Conservation (phyloP, 441 rosid species). For the Francoa sonchifolia region DNA sequence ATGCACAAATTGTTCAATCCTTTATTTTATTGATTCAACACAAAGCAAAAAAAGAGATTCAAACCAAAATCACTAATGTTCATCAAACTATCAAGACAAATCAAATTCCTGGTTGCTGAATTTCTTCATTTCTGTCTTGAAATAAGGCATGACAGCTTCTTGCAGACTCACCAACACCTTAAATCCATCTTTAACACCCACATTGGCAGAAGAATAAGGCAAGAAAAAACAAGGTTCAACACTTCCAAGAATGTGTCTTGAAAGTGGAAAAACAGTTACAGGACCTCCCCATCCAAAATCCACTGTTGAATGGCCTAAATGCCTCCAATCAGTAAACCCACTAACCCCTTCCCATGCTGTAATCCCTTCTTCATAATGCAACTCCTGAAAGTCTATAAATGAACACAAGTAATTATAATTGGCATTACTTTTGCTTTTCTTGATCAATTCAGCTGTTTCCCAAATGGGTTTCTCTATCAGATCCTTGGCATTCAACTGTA, state of each 20-base stretch:
- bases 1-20: no score
- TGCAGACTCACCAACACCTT: conserved; percentile 56
- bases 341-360: conserved; percentile 53
- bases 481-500: conserved; percentile 33
- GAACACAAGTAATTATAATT: conserved; percentile 56
- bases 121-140: conserved; percentile 52
- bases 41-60: no score
- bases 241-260: conserved; percentile 58
- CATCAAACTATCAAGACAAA: conserved; percentile 18
- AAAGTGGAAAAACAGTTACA: conserved; percentile 49
- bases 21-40: no score
- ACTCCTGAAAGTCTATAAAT: conserved; percentile 61
- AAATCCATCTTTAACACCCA: conserved; percentile 43
- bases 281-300: conserved; percentile 95
- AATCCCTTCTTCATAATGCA: conserved; percentile 31
- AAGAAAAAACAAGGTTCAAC: conserved; percentile 75
- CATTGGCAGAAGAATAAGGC: conserved; percentile 42
- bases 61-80: no score
- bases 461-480: conserved; percentile 52
- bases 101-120: conserved; percentile 28
- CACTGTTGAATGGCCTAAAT: conserved; percentile 63
- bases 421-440: conserved; percentile 59
- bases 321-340: conserved; percentile 86
- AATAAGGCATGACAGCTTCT: conserved; percentile 32
- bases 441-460: conserved; percentile 57